These are phyloP conservation scores for Saposhnikovia divaricata DNA, from an alignment of 129 eudicot genomes.

Conservation along the genomic window DNA sequence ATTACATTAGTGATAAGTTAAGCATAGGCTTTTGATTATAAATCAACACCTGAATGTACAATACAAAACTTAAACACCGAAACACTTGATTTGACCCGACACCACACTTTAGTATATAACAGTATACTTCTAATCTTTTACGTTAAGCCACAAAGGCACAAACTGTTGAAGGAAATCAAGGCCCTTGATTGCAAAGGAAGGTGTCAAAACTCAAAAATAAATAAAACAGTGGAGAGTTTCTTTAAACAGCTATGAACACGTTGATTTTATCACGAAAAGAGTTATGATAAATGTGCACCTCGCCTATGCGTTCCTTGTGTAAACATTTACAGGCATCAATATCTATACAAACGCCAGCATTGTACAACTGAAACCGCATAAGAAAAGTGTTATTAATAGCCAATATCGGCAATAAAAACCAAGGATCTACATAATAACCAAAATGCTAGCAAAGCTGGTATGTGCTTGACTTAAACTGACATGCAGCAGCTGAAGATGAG, in stretches of 20 bases:
- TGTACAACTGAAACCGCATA: slow-evolving; percentile 24
- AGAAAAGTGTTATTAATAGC: slow-evolving; percentile 3
- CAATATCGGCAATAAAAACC: neutral
- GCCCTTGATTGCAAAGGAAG: neutral
- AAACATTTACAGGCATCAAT: slow-evolving; percentile 19
- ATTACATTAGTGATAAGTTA: too few species aligned
- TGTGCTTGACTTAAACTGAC: neutral
- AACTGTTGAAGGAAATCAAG: neutral
- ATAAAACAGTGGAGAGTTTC: slow-evolving; percentile 3
- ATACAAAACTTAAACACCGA: neutral
- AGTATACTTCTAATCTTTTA: neutral
- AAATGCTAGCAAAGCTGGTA: neutral
- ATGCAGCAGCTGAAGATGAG: neutral
- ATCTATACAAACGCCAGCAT: slow-evolving; percentile 25
- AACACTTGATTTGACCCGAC: neutral
- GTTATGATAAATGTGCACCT: slow-evolving; percentile 23
- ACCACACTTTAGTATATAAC: neutral
- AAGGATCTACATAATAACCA: neutral
- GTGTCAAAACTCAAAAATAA: neutral
- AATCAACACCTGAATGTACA: neutral
- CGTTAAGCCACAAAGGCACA: neutral
- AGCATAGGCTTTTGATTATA: neutral
- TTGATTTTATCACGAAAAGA: slow-evolving; percentile 11
- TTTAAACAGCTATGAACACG: slow-evolving; percentile 15
- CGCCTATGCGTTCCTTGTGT: slow-evolving; percentile 15